Evolutionary conservation across 1,284 basidiomycete genomes (phyloP), one percentile per base, ranked within the genome.

Genomic region (Ustilago trichophora): DNA sequence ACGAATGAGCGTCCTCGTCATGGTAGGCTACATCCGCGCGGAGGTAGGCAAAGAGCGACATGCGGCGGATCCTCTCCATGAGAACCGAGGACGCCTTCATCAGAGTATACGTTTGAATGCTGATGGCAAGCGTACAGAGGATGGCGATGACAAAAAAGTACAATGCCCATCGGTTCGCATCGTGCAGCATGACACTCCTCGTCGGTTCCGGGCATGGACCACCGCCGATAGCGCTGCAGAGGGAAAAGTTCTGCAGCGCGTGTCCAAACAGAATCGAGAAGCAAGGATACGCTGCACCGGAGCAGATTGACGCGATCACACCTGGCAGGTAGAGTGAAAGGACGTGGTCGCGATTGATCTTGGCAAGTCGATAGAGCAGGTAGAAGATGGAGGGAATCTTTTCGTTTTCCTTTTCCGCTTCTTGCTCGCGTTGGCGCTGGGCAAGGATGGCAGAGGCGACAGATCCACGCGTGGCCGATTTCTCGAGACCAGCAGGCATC

Each of bases 241-340:
- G 60, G 40, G 70, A 58, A 27, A 72, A 80, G 54, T 75, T 76
- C 24, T 74, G 44, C 32, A 80, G 58, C 6, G 77, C 71, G 18
- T 62, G 58, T 80, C 89, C 87, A 80, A 89, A 95, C 5, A 95
- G 85, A 62, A 96, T 87, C 74, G 91, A 89, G 74, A 93, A 91
- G 2, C 87, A 86, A 1, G 95, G 95, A 80, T 93, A 94, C 16
- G 93, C 88, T 81, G 89, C 87, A 53, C 94, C 93, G 40, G 77
- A 73, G 16, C 49, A 57, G 41, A 72, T 54, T 6, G 76, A 63
- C 21, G 72, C 65, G n/a, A 80, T 34, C n/a, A 80, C 44, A 21
- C 76, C 76, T 11, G 76, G 76, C 11, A 80, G 21, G 62, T 78
- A 80, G 27, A 77, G 73, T 15, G 69, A 48, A 21, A 63, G 27